These are phyloP conservation scores for Cladosporium phlei DNA, from an alignment of 2,329 filamentous ascomycete species.

Conservation along the genomic window DNA sequence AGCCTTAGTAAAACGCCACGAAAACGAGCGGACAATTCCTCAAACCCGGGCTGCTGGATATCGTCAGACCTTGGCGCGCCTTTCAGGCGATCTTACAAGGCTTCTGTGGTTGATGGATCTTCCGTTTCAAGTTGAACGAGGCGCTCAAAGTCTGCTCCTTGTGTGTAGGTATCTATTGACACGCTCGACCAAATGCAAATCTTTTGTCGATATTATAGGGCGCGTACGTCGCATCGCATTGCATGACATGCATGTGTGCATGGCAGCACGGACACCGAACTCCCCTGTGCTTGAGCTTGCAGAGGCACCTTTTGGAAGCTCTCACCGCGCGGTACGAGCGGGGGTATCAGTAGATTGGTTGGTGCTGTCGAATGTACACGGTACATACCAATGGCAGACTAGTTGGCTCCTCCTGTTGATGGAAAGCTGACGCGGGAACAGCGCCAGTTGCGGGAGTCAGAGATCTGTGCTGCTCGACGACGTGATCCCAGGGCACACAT, in stretches of 20 bases:
- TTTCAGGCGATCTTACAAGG: no score
- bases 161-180: neutral
- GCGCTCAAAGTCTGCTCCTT: no score
- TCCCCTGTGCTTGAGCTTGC: neutral
- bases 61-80: no score
- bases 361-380: neutral
- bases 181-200: neutral
- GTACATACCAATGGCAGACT: no score
- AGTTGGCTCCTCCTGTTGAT: no score
- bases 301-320: constrained; percentile 4
- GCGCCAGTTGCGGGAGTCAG: constrained; percentile 2
- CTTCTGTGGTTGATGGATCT: no score
- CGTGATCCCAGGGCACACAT: no score
- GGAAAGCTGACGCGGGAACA: neutral
- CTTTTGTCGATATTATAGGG: neutral
- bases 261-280: neutral
- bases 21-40: no score
- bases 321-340: constrained; percentile 10
- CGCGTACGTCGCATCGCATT: neutral
- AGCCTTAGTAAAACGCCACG: no score
- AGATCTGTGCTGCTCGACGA: no score
- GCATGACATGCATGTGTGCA: neutral
- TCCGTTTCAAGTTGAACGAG: no score
- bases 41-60: no score
- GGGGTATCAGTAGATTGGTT: constrained; percentile 2